Conservation (phyloP, 2,329 filamentous ascomycete genomes). For the Fusarium virguliforme region DNA sequence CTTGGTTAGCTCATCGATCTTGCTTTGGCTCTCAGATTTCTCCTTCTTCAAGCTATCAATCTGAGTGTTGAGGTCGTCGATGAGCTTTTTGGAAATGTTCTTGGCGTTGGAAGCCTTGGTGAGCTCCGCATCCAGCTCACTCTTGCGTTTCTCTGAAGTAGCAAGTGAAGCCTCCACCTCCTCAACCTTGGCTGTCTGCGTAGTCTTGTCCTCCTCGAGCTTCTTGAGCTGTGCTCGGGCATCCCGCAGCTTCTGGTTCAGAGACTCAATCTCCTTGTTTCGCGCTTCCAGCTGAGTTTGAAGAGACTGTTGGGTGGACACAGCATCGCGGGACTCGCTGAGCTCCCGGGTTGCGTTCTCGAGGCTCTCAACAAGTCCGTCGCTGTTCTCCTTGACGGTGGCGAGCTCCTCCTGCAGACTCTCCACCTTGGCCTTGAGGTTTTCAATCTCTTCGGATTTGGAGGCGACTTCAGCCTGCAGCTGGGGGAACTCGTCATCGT, state of each 20-base stretch:
- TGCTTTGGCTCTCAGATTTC: slow-evolving; percentile 53
- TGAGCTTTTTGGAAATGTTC: slow-evolving; percentile 60
- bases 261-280: slow-evolving; percentile 64
- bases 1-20: slow-evolving; percentile 61
- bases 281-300: slow-evolving; percentile 67
- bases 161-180: slow-evolving; percentile 58
- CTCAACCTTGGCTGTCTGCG: slow-evolving; percentile 54
- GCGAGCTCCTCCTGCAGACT: slow-evolving; percentile 79
- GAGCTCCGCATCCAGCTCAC: slow-evolving; percentile 61
- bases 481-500: slow-evolving; percentile 87
- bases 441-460: slow-evolving; percentile 79
- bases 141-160: slow-evolving; percentile 54
- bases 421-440: slow-evolving; percentile 78
- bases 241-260: slow-evolving; percentile 66
- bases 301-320: slow-evolving; percentile 61
- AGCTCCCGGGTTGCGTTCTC: slow-evolving; percentile 79
- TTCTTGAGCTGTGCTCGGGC: slow-evolving; percentile 63
- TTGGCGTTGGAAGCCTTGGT: slow-evolving; percentile 60
- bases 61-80: slow-evolving; percentile 58
- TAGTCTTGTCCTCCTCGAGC: slow-evolving; percentile 58
- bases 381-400: slow-evolving; percentile 78
- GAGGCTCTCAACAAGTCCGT: slow-evolving; percentile 76
- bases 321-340: slow-evolving; percentile 62
- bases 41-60: slow-evolving; percentile 57
- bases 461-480: slow-evolving; percentile 82